Conservation (phyloP, 2,329 filamentous ascomycete species). For the Trichophyton equinum region DNA sequence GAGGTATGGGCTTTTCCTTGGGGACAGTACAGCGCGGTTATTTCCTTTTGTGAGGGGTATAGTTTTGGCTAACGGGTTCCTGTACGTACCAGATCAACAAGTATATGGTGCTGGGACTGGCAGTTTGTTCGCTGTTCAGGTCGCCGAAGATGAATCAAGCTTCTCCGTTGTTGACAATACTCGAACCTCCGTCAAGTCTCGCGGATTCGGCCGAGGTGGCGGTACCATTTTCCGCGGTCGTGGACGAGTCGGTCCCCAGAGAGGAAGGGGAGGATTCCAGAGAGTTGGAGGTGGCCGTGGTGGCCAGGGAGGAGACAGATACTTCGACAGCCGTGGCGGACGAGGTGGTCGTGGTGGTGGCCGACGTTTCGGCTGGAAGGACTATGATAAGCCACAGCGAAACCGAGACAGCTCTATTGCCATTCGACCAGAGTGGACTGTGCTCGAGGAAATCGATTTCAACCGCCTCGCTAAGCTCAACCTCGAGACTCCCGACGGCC, state of each 20-base stretch:
- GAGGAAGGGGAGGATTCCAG: constrained; percentile 60
- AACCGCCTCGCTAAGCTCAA: constrained; percentile 91
- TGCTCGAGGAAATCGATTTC: constrained; percentile 98
- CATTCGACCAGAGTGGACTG: constrained; percentile 88
- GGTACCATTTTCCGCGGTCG: constrained; percentile 78
- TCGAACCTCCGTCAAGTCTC: constrained; percentile 68
- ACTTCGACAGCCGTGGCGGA: constrained; percentile 58
- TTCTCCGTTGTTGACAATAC: constrained; percentile 98
- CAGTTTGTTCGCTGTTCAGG: constrained; percentile 77
- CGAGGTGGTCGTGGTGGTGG: constrained; percentile 56
- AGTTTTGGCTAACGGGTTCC: neutral
- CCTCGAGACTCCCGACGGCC: constrained; percentile 84
- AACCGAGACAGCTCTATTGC: constrained; percentile 94
- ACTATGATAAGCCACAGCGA: constrained; percentile 94
- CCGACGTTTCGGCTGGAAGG: constrained; percentile 93
- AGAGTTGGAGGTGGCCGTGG: constrained; percentile 54
- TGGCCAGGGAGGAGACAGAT: constrained; percentile 49
- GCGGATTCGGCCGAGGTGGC: constrained; percentile 71
- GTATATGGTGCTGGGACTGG: constrained; percentile 85
- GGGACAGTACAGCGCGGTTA: neutral
- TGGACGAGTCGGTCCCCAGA: constrained; percentile 37
- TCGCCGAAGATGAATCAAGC: constrained; percentile 86
- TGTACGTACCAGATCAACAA: constrained; percentile 60
- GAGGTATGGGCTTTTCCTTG: constrained; percentile 48
- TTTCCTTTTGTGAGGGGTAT: constrained; percentile 7